Conservation (phyloP, 805 yeast species). For the Starmerella potacharoeniae region DNA sequence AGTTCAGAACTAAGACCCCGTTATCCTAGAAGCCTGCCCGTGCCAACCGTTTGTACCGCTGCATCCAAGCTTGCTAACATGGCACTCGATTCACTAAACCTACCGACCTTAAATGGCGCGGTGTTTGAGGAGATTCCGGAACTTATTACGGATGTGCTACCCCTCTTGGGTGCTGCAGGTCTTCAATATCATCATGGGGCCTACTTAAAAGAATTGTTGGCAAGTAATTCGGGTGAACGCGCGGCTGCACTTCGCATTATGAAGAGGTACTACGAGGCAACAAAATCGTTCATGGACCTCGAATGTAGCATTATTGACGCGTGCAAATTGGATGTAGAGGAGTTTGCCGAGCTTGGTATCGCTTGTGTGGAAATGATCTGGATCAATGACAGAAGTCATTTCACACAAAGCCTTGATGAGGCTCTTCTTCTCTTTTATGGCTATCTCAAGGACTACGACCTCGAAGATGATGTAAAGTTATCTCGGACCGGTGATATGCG, state of each 20-base stretch:
- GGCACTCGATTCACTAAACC: background rate
- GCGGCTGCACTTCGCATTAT: background rate
- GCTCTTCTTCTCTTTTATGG: background rate
- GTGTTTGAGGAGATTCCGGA: conserved; percentile 5
- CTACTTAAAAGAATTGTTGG: background rate
- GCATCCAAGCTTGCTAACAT: background rate
- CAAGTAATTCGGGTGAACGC: background rate
- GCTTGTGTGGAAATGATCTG: conserved; percentile 1
- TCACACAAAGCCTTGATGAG: background rate
- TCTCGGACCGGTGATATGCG: background rate
- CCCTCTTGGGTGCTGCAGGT: background rate
- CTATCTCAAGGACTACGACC: background rate
- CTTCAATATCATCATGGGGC: background rate
- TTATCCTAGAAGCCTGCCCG: background rate
- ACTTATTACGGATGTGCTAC: background rate
- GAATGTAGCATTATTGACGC: background rate
- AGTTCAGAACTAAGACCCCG: background rate
- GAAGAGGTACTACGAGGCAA: background rate
- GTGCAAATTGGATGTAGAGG: background rate
- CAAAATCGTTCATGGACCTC: background rate
- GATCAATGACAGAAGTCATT: background rate
- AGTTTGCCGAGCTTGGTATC: conserved; percentile 5
- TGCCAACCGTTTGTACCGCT: background rate
- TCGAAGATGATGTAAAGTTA: background rate
- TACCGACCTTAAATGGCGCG: background rate